Conservation (phyloP, 371 early-diverging fungal genomes). For the Paraphysoderma sedebokerense region DNA sequence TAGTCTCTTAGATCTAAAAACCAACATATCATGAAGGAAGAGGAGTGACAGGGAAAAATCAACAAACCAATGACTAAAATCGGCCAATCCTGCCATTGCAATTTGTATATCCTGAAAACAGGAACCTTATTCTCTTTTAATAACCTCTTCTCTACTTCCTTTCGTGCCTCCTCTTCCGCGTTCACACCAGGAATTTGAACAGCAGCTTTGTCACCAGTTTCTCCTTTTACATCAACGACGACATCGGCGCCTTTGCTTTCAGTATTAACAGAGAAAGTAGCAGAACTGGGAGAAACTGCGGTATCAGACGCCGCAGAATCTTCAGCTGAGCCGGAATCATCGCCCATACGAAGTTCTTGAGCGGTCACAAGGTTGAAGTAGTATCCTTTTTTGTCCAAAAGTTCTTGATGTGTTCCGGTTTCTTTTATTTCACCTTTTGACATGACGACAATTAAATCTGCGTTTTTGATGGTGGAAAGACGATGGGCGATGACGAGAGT, state of each 20-base stretch:
- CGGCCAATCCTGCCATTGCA: background rate
- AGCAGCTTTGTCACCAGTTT: no score
- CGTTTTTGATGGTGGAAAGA: conserved; percentile 56
- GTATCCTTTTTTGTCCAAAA: conserved; percentile 16
- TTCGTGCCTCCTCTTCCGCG: background rate
- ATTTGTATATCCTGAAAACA: background rate
- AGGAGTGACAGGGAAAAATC: background rate
- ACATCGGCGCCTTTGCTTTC: background rate
- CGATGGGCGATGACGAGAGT: conserved; percentile 10
- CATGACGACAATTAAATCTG: conserved; percentile 71
- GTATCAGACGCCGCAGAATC: no score
- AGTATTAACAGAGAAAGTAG: background rate
- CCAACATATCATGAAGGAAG: no score
- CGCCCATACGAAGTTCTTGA: conserved; percentile 6
- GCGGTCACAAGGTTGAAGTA: conserved; percentile 14
- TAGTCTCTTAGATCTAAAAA: no score
- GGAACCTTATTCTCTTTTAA: background rate
- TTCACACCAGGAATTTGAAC: no score
- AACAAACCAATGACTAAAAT: background rate
- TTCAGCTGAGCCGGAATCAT: no score
- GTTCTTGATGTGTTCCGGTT: conserved; percentile 44
- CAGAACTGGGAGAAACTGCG: background rate
- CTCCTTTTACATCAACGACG: no score
- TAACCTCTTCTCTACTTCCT: background rate
- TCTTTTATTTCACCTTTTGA: conserved; percentile 49